Percentiles rank a stretch among this genome's conserved stretches.
Evolutionary conservation across 192 early-diverging fungal species (phyloP).

Genomic region (Martensiomyces pterosporus): DNA sequence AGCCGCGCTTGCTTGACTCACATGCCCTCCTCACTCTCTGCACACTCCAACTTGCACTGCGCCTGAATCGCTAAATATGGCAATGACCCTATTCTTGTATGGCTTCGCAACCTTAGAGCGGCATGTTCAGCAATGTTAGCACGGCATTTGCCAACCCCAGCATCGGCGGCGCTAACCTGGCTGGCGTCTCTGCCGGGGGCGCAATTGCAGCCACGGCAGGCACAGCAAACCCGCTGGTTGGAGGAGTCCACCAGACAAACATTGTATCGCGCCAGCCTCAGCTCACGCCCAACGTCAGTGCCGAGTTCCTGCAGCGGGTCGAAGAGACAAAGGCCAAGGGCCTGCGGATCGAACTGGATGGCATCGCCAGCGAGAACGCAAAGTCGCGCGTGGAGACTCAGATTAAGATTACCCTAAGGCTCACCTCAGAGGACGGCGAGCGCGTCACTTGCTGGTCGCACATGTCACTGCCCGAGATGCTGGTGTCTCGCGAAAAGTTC

Average conservation of each 20-base stretch:
- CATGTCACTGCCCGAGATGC: conserved; percentile 74
- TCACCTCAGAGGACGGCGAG: conserved; percentile 65
- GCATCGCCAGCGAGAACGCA: conserved; percentile 52
- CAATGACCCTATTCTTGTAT: no score
- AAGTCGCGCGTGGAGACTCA: conserved; percentile 94
- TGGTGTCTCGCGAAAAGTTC: conserved; percentile 77
- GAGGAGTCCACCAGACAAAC: conserved; percentile 7
- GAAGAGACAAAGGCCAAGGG: conserved; percentile 37
- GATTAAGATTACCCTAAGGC: conserved; percentile 84
- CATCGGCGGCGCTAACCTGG: no score
- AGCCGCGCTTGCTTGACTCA: no score
- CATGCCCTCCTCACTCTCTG: no score
- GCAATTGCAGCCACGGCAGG: not conserved
- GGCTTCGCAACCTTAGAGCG: no score
- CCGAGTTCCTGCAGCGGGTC: conserved; percentile 29
- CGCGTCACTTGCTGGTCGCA: conserved; percentile 78
- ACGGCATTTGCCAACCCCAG: conserved; percentile 12
- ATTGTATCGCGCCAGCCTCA: conserved; percentile 15
- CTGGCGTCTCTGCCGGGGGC: not conserved
- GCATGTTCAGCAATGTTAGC: conserved; percentile 11
- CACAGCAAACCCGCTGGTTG: conserved; percentile 1
- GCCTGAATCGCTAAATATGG: no score
- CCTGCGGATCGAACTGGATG: conserved; percentile 37
- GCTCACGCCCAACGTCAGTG: conserved; percentile 8
- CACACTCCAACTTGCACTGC: no score